Conservation (phyloP, 345 rosid genomes). For the Mallotus nudiflorus region DNA sequence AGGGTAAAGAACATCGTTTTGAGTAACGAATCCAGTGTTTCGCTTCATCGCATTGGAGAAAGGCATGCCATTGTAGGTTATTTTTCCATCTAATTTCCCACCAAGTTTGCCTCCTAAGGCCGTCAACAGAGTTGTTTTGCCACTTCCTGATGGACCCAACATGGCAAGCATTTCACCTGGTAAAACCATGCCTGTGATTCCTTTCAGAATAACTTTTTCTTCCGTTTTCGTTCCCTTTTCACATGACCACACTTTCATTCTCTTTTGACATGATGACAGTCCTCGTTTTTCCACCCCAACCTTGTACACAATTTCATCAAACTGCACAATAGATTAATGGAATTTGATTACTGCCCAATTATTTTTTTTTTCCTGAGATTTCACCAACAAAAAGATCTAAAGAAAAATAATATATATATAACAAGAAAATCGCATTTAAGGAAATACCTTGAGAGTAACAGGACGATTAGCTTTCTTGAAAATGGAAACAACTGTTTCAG, state of each 20-base stretch:
- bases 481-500: not conserved
- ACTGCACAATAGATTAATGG: too few species aligned
- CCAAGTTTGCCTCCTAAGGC: slow-evolving; percentile 55
- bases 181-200: slow-evolving; percentile 44
- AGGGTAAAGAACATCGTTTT: slow-evolving; percentile 58
- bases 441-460: not conserved
- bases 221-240: not conserved
- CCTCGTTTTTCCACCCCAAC: too few species aligned
- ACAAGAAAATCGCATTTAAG: not conserved
- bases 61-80: slow-evolving; percentile 47
- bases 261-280: too few species aligned
- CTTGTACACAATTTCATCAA: too few species aligned
- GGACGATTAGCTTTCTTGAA: not conserved
- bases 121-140: slow-evolving; percentile 53
- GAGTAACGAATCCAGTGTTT: slow-evolving; percentile 59
- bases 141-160: slow-evolving; percentile 63
- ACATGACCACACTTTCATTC: not conserved
- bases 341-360: too few species aligned
- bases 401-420: not conserved
- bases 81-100: slow-evolving; percentile 38
- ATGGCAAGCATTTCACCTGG: slow-evolving; percentile 61
- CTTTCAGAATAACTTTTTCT: slow-evolving; percentile 39
- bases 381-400: too few species aligned
- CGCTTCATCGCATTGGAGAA: slow-evolving; percentile 44
- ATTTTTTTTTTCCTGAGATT: too few species aligned